Conservation (phyloP, 371 early-diverging fungal genomes). For the Neoconidiobolus thromboides region DNA sequence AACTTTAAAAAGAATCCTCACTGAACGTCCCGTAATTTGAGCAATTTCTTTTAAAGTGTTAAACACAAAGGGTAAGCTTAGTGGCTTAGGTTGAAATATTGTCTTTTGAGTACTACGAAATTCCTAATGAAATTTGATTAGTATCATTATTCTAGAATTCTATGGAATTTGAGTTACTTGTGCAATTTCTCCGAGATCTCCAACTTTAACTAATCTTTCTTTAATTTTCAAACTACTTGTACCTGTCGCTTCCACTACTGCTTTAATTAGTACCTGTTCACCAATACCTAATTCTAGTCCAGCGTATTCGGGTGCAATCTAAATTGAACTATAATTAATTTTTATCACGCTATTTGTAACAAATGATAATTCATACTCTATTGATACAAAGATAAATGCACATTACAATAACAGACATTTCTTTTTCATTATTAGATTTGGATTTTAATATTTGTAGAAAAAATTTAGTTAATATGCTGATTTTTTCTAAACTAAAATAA, state of each 20-base stretch:
- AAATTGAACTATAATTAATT: not conserved
- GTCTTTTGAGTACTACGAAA: conserved; percentile 58
- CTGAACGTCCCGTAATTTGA: conserved; percentile 51
- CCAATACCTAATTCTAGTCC: conserved; percentile 94
- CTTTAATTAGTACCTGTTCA: conserved; percentile 83
- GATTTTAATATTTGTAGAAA: not conserved
- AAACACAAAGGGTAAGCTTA: conserved; percentile 73
- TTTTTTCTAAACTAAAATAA: not conserved
- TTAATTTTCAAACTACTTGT: conserved; percentile 56
- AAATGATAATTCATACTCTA: not conserved
- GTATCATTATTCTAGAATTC: not conserved
- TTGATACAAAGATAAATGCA: not conserved
- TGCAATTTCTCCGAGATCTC: conserved; percentile 89
- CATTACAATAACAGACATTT: not conserved
- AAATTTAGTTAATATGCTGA: not conserved
- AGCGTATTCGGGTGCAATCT: conserved; percentile 82
- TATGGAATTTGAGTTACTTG: conserved; percentile 21
- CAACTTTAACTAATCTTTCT: conserved; percentile 46
- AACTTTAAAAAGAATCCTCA: conserved; percentile 11
- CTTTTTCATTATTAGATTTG: not conserved
- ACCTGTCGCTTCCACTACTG: conserved; percentile 79
- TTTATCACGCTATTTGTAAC: not conserved
- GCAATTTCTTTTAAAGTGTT: conserved; percentile 75
- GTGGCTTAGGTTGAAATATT: conserved; percentile 53
- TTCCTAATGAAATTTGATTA: conserved; percentile 16